Evolutionary conservation across 179 eudicot genomes (phyloP).

Genomic region (Spinacia oleracea): DNA sequence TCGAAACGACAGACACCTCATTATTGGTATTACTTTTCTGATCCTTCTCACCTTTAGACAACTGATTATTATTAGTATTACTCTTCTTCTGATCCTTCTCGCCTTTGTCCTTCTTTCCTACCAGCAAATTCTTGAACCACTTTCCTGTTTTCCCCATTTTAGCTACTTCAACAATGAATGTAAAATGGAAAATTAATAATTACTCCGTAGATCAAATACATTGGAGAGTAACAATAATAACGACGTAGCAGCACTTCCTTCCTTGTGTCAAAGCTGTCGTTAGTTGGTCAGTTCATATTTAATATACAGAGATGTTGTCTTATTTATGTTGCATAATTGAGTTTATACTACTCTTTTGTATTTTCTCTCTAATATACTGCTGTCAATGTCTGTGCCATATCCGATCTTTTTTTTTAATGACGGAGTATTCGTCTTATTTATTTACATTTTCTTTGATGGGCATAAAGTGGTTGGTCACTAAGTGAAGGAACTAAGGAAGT

Average conservation of each 20-base stretch:
- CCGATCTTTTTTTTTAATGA: not conserved
- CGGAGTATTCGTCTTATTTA: too few relatives aligned
- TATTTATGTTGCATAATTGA: constrained; percentile 2
- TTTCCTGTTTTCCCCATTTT: constrained; percentile 77
- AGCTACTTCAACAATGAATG: not conserved
- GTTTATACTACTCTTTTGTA: not conserved
- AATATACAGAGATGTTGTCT: not conserved
- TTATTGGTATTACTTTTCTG: not conserved
- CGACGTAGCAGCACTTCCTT: constrained; percentile 5
- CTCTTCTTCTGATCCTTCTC: constrained; percentile 3
- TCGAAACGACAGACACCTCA: constrained; percentile 2
- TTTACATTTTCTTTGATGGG: not conserved
- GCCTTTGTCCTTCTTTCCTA: constrained; percentile 51
- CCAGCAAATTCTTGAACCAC: constrained; percentile 68
- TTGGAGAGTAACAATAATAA: not conserved
- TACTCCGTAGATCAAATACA: constrained; percentile 2
- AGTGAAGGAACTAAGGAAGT: not conserved
- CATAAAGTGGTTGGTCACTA: not conserved
- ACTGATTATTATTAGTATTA: not conserved
- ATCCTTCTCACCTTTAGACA: too few relatives aligned
- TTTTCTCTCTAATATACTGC: constrained; percentile 12
- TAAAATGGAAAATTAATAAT: too few relatives aligned
- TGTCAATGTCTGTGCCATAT: not conserved
- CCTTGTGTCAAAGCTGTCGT: constrained; percentile 2
- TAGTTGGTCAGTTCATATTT: constrained; percentile 11